phyloP scores from a whole-genome alignment of 2,329 filamentous ascomycete genomes.

The Venturia pyrina region DNA sequence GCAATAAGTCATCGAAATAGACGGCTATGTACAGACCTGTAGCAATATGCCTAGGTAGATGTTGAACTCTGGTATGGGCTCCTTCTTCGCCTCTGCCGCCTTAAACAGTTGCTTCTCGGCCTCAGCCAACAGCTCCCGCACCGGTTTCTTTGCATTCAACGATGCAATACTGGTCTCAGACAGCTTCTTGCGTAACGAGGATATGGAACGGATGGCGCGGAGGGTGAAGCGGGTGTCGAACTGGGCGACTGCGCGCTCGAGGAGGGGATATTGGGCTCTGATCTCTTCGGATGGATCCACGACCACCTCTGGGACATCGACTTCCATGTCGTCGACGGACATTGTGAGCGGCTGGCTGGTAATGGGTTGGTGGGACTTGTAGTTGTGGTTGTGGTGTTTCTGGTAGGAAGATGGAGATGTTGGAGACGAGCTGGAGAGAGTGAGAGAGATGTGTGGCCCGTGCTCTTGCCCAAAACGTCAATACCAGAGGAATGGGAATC shows the following conservation, averaged over 20 bases:
- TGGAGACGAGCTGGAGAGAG: neutral
- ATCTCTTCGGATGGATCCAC: slow-evolving; percentile 54
- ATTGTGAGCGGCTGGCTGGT: slow-evolving; percentile 1
- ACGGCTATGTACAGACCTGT: slow-evolving; percentile 24
- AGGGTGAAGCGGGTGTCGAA: slow-evolving; percentile 96
- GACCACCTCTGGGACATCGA: slow-evolving; percentile 1
- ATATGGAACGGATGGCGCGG: slow-evolving; percentile 87
- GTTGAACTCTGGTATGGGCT: slow-evolving; percentile 76
- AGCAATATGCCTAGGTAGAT: slow-evolving; percentile 75
- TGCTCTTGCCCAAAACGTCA: neutral
- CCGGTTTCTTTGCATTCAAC: slow-evolving; percentile 51
- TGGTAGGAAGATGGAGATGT: neutral
- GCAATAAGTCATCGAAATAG: neutral
- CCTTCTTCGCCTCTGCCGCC: slow-evolving; percentile 57
- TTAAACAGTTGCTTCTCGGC: slow-evolving; percentile 54
- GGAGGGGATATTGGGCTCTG: slow-evolving; percentile 81
- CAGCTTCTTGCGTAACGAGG: slow-evolving; percentile 85
- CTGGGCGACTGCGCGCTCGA: slow-evolving; percentile 82
- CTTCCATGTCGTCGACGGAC: slow-evolving; percentile 13
- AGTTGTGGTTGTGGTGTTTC: neutral
- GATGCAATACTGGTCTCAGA: slow-evolving; percentile 60
- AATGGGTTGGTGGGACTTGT: neutral
- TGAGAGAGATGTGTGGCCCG: neutral
- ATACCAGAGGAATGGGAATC: neutral
- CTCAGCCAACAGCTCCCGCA: slow-evolving; percentile 40